A percentile compares a stretch with the other conserved stretches of the same genome.
phyloP scores from a whole-genome alignment of 371 early-diverging fungal species.

The Thermomucor indicae-seudaticae region DNA sequence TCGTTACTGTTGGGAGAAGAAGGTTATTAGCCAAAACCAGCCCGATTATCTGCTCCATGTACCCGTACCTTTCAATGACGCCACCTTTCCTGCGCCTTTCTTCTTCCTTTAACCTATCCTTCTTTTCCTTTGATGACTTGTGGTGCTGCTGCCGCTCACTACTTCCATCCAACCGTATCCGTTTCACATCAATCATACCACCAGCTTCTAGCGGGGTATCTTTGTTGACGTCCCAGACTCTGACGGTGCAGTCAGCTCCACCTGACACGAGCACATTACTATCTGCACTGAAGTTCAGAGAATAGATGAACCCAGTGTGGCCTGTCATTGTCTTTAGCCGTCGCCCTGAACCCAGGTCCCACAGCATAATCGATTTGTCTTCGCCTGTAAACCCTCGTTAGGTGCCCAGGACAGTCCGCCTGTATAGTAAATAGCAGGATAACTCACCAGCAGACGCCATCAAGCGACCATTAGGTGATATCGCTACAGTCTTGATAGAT shows the following conservation, averaged over 20 bases:
- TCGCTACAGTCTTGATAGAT: conserved; percentile 80
- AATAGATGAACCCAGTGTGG: conserved; percentile 85
- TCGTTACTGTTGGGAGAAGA: conserved; percentile 36
- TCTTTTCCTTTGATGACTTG: conserved; percentile 32
- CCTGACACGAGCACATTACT: conserved; percentile 87
- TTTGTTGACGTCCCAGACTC: conserved; percentile 92
- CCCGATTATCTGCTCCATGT: not conserved
- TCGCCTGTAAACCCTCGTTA: too few species aligned
- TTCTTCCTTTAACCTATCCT: conserved; percentile 21
- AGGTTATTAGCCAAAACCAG: not conserved
- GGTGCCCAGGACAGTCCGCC: too few species aligned
- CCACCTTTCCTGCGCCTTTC: conserved; percentile 23
- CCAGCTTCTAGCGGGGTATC: conserved; percentile 28
- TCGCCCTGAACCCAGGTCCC: conserved; percentile 95
- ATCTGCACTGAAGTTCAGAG: conserved; percentile 85
- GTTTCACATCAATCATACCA: conserved; percentile 19
- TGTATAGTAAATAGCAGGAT: too few species aligned
- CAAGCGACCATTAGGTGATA: conserved; percentile 94
- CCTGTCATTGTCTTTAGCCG: conserved; percentile 79
- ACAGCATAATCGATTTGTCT: conserved; percentile 86
- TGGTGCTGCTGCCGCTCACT: conserved; percentile 10
- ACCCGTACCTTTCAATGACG: conserved; percentile 30
- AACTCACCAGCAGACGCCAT: conserved; percentile 85
- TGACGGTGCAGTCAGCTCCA: conserved; percentile 89
- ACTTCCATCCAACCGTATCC: conserved; percentile 32